Percentiles rank a stretch among this genome's conserved stretches.
These are phyloP conservation scores for Tagetes patula DNA, from an alignment of 129 eudicot species.

Conservation along the genomic window DNA sequence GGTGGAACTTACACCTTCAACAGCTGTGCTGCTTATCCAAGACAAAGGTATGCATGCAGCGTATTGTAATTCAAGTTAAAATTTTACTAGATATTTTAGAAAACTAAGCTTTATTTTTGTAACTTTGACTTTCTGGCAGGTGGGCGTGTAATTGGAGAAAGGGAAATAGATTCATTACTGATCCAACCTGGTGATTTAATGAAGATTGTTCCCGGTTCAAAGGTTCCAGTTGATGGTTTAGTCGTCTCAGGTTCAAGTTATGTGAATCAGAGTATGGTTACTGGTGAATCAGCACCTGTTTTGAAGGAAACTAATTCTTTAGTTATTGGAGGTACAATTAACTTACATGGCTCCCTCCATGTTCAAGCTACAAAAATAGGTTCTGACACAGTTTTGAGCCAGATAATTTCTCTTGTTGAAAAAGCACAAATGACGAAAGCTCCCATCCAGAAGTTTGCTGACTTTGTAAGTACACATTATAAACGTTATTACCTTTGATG, in stretches of 20 bases:
- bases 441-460: constrained; percentile 92
- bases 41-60: constrained; percentile 52
- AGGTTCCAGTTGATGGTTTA: constrained; percentile 78
- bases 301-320: constrained; percentile 52
- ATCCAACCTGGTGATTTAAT: constrained; percentile 78
- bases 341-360: constrained; percentile 82
- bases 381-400: constrained; percentile 86
- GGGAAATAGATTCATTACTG: constrained; percentile 86
- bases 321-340: constrained; percentile 89
- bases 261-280: constrained; percentile 93
- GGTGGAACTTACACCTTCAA: constrained; percentile 88
- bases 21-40: constrained; percentile 71
- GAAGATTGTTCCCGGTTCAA: constrained; percentile 83
- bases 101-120: neutral
- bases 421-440: constrained; percentile 97
- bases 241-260: constrained; percentile 89
- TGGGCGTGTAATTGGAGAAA: constrained; percentile 67
- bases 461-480: constrained; percentile 56
- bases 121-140: constrained; percentile 42
- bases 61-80: neutral
- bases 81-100: neutral
- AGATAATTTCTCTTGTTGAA: constrained; percentile 87
- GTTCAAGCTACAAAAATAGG: constrained; percentile 87
- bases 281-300: constrained; percentile 85
- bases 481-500: neutral